Percentiles rank a stretch among this genome's conserved stretches.
Evolutionary conservation across 2,329 filamentous ascomycete genomes (phyloP).

Genomic region (Diplodia scrobiculata): DNA sequence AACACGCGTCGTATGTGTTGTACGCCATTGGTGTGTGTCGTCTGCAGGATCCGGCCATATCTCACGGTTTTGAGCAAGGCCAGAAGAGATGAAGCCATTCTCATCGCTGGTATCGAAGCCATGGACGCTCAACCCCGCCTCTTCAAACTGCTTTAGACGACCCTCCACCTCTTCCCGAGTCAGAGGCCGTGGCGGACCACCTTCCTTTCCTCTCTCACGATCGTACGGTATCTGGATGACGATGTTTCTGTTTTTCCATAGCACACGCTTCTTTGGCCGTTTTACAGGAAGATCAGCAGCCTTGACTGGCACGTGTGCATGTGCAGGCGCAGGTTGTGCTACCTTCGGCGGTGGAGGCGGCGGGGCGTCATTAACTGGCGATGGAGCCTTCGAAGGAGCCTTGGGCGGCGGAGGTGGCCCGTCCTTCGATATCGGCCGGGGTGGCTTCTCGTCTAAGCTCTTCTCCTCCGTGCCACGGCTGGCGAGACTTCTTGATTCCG

Average conservation of each 20-base stretch:
- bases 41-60: slow-evolving; percentile 61
- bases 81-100: slow-evolving; percentile 30
- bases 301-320: background rate
- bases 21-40: slow-evolving; percentile 51
- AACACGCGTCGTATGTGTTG: slow-evolving; percentile 62
- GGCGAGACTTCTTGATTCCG: slow-evolving; percentile 22
- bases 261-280: slow-evolving; percentile 46
- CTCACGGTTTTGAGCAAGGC: slow-evolving; percentile 61
- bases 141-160: slow-evolving; percentile 67
- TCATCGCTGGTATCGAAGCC: slow-evolving; percentile 67
- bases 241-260: slow-evolving; percentile 51
- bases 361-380: slow-evolving; percentile 29
- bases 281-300: slow-evolving; percentile 1
- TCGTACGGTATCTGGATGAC: slow-evolving; percentile 50
- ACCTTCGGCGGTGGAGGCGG: slow-evolving; percentile 34
- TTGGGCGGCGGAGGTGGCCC: slow-evolving; percentile 36
- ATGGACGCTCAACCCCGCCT: slow-evolving; percentile 67
- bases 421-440: slow-evolving; percentile 20
- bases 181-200: slow-evolving; percentile 49
- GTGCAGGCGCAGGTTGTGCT: slow-evolving; percentile 29
- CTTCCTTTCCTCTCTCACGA: slow-evolving; percentile 46
- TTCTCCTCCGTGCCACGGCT: slow-evolving; percentile 18
- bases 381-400: slow-evolving; percentile 33
- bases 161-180: slow-evolving; percentile 57
- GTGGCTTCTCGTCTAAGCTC: background rate